Base-by-base conservation (phyloP, 2,329 filamentous ascomycete species). In the Colletotrichum sp. region DNA sequence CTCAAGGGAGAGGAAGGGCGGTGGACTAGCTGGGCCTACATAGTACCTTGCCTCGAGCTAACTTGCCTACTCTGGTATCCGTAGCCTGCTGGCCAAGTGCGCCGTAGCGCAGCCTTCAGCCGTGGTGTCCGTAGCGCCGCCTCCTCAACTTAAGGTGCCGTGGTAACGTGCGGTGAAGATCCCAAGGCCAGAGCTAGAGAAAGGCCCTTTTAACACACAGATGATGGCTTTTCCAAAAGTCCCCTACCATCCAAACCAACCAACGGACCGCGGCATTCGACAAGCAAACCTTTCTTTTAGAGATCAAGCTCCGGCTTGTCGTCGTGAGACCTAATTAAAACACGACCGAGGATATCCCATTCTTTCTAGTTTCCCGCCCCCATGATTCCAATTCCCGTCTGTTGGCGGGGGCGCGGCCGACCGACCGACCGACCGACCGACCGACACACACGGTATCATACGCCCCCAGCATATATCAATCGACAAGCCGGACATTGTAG, bases 171-270 rank as follows among this genome's bases (percentile, higher is more conserved):
- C 59, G 59, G 28, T 62, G 16, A 62, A 10, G 18, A 49, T 49
- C 39, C 39, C 18, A 49, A 49, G 39, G 18, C 39, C 18, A 49
- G 39, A 49, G 39, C 39, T 49, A 49, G 39, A 49, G 39, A 49
- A 49, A 49, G 39, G 39, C 39, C 39, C 39, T 49, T 49, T 49
- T 49, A 49, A 49, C 39, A 49, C 39, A 49, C 39, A 49, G 18
- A 49, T 49, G 64, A 64, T 59, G 70, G 73, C 55, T 64, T 30
- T 36, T 57, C 63, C 73, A 76, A 76, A 76, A 76, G 73, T 72
- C 36, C 73, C 69, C 12, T 55, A 34, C 69, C 73, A 72, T 49
- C 18, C 39, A 49, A 49, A 68, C 55, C 34, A 36, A 62, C n/a
- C 26, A 52, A 26, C 57, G 26, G 28, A 55, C 16, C 32, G 30